Evolutionary conservation across 306 rosid species (phyloP).

Genomic region (Luffa aegyptiaca): DNA sequence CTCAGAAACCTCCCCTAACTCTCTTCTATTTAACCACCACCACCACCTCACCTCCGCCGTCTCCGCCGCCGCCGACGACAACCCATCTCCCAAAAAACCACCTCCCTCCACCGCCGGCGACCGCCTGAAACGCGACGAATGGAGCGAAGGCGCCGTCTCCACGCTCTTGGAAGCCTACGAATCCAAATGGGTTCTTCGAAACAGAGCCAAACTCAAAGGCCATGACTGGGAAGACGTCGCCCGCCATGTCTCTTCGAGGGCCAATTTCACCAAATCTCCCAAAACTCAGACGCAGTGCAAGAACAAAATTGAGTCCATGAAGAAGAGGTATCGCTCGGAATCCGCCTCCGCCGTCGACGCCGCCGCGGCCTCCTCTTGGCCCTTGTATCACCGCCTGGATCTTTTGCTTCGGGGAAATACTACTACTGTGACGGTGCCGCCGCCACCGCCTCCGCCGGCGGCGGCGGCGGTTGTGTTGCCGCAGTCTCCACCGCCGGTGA

Average conservation of each 20-base stretch:
- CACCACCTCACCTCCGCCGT: neutral
- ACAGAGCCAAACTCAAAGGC: constrained; percentile 89
- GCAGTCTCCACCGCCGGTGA: constrained; percentile 18
- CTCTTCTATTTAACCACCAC: constrained; percentile 29
- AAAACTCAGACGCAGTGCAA: constrained; percentile 96
- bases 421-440: neutral
- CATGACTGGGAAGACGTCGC: constrained; percentile 98
- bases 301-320: constrained; percentile 99
- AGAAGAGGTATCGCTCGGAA: constrained; percentile 77
- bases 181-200: constrained; percentile 73
- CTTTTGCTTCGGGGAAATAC: constrained; percentile 55
- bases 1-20: constrained; percentile 29
- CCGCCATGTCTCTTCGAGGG: constrained; percentile 51
- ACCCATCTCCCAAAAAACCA: constrained; percentile 47
- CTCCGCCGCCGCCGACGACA: constrained; percentile 9
- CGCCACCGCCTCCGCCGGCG: neutral
- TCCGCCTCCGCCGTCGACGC: constrained; percentile 31
- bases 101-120: constrained; percentile 11
- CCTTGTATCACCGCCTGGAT: constrained; percentile 68
- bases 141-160: constrained; percentile 97
- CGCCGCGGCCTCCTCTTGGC: constrained; percentile 51
- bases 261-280: constrained; percentile 43
- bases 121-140: constrained; percentile 81
- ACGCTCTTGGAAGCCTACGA: constrained; percentile 83
- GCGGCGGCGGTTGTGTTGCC: neutral